Base-by-base conservation (phyloP, 306 rosid genomes). In the Fragaria nilgerrensis region DNA sequence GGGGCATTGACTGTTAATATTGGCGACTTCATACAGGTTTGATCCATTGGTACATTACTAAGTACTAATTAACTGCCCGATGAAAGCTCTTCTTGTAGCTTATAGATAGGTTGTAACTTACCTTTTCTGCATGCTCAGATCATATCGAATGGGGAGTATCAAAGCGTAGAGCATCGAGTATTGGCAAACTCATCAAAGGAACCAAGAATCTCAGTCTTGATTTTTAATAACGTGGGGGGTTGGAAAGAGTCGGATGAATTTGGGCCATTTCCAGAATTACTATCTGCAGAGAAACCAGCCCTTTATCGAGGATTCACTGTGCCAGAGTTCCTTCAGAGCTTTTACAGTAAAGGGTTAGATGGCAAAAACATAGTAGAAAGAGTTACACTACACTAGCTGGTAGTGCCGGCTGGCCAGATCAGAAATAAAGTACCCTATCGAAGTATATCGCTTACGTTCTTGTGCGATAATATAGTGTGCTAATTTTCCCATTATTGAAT, bases 1-100 rank as follows among this genome's bases (percentile, higher is more conserved):
- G 88, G 85, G 7, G 85, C 45, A 29, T 75, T 85, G 36, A 59
- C 80, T 27, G 32, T 85, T 1, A 85, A 85, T 56, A 52, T 79
- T 15, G 85, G 88, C 3, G 88, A 85, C 77, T 32, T 85, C 3
- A 80, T 82, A 75, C 81, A 79, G 84, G 84, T 81, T 63, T 37
- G 41, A 37, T 37, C 6, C 37, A 34, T 34, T 34, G 37, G 37
- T 34, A 34, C 37, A 34, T 34, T 34, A 34, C 29, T 27, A 27
- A 27, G 29, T 27, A 36, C 37, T 36, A 36, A 36, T 36, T 36
- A 36, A 36, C 6, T 37, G 6, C 64, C 16, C 15, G 23, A 7
- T 22, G 23, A n/a, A 56, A 58, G 32, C 32, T n/a, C 9, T 25
- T 11, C 16, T 58, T n/a, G 37, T 34, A 34, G 5, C 37, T 34